Conservation (phyloP, 257 asterid genomes). For the Capsicum rhomboideum region DNA sequence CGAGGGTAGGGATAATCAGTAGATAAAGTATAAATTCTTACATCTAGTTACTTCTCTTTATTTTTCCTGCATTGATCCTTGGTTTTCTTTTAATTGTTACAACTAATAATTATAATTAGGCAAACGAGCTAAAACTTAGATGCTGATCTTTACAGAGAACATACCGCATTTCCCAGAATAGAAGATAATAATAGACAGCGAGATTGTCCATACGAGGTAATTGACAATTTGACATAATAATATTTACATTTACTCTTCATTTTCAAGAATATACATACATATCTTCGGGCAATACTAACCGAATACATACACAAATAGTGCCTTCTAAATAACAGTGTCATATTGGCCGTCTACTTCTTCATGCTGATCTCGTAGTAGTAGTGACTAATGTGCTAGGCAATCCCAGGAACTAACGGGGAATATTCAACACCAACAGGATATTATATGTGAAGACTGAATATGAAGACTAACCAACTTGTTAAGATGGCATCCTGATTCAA, state of each 20-base stretch:
- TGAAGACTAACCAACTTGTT: background rate
- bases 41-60: too few relatives aligned
- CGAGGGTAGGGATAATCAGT: background rate
- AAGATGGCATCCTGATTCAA: too few relatives aligned
- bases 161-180: background rate
- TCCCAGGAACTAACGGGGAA: background rate
- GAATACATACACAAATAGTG: background rate
- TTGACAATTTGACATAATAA: background rate
- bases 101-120: too few relatives aligned
- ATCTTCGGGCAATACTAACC: background rate
- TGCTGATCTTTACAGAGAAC: background rate
- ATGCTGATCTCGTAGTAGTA: background rate
- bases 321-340: background rate
- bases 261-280: background rate
- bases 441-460: background rate
- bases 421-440: background rate
- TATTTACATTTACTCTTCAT: background rate
- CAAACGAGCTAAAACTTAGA: too few relatives aligned
- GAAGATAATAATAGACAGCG: background rate
- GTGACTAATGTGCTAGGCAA: background rate
- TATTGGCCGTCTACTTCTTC: background rate
- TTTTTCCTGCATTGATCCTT: too few relatives aligned
- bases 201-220: background rate
- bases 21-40: too few relatives aligned
- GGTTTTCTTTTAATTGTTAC: too few relatives aligned